Evolutionary conservation across 345 rosid species (phyloP).

Genomic region (Capsella bursapastoris): DNA sequence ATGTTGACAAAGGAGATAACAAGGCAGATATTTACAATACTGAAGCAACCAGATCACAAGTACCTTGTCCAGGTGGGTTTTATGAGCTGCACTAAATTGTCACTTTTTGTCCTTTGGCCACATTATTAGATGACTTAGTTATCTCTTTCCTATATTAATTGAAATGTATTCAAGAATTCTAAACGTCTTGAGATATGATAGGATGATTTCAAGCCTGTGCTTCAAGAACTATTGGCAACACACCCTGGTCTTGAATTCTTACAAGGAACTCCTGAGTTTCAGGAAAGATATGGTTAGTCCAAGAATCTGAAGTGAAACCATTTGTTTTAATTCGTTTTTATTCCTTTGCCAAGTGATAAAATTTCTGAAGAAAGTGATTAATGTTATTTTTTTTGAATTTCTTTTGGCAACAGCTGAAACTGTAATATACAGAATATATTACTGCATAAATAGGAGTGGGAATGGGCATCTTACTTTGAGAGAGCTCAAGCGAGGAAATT

Average conservation of each 20-base stretch:
- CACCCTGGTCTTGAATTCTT: constrained; percentile 98
- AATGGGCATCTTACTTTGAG: constrained; percentile 85
- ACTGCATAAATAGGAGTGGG: constrained; percentile 86
- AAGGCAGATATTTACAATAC: constrained; percentile 68
- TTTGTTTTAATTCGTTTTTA: neutral
- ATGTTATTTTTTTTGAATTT: too few species aligned
- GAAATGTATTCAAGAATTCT: neutral
- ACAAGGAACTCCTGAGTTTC: constrained; percentile 98
- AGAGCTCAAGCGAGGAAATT: constrained; percentile 93
- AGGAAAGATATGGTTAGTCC: constrained; percentile 96
- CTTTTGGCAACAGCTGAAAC: constrained; percentile 82
- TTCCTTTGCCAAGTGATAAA: constrained; percentile 2
- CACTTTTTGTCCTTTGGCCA: constrained; percentile 2
- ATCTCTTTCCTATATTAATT: neutral
- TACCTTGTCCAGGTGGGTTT: constrained; percentile 76
- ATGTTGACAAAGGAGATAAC: constrained; percentile 77
- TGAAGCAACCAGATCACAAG: constrained; percentile 75
- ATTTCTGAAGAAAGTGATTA: neutral
- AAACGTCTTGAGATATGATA: constrained; percentile 36
- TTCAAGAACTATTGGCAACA: constrained; percentile 84
- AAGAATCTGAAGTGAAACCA: neutral
- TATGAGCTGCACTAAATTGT: neutral
- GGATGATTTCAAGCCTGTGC: constrained; percentile 94
- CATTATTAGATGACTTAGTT: neutral
- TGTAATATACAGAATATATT: constrained; percentile 95